Evolutionary conservation across 257 asterid species (phyloP), one percentile per base, ranked within the genome.

Genomic region (Leptodermis oblonga): DNA sequence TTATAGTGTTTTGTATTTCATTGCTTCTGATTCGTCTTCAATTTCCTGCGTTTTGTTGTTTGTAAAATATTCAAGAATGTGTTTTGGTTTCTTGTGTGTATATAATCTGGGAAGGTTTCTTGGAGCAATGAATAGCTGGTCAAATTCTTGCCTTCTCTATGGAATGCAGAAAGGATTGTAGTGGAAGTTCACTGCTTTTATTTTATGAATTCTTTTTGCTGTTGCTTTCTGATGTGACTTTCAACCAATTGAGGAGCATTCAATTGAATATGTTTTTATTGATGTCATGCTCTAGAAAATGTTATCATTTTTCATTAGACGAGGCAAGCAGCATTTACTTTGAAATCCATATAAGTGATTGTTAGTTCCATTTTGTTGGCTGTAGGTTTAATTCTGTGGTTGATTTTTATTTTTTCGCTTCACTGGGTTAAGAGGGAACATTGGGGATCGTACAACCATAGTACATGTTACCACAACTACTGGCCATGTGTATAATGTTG

Each of bases 161-260:
- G 15, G 39, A 68, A 66, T 72, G 69, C 64, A 68, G 71, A 41
- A 42, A 33, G 36, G 76, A n/a, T 79, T 71, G 61, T 75, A 76
- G 84, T 81, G 84, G 86, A 76, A 76, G 65, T 79, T 73, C 66
- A 82, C 80, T 80, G 80, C 80, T 73, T 70, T 79, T 74, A 72
- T 84, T 83, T 78, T 77, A 73, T 77, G 68, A 66, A 72, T 81
- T 62, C 53, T 53, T 73, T 81, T 76, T 68, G 71, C 54, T 74
- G 82, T 80, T 76, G 78, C 81, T 79, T 80, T 82, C 80, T 45
- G 74, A 79, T 82, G 81, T 66, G 86, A 84, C 81, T 30, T 70
- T 70, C 77, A 76, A 82, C 81, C 79, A 77, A 56, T 77, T 78
- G 54, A 62, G 72, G 74, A 78, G 71, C 80, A 78, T 74, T 72